Evolutionary conservation across 108 stramenopile species (phyloP), one percentile per base, ranked within the genome.

Genomic region (Discostella pseudostelligera): DNA sequence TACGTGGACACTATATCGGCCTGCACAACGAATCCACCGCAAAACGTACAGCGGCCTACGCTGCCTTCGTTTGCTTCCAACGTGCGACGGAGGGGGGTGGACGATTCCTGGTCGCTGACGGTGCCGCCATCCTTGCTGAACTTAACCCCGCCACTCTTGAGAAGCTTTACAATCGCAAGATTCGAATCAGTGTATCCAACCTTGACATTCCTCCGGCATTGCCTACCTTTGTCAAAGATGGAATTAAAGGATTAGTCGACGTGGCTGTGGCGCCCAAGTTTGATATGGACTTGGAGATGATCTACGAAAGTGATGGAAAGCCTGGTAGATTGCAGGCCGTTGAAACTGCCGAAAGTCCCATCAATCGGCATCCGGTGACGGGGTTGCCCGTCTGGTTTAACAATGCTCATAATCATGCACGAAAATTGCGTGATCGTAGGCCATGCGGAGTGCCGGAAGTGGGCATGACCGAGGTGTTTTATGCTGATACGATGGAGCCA

Each of bases 201-300:
- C 64, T 94, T 56, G 88, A 91, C 64, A 71, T 94, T 58, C 90
- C 89, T 12, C 85, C 87, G 13, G 44, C 67, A 10, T 69, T 87
- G 19, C 89, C 89, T 3, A 74, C 69, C 21, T 40, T 86, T 11
- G 26, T 90, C 14, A 86, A 90, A 76, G 87, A 90, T 26, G 92
- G 87, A 25, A 77, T 90, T 55, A 87, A 84, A 67, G 48, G 54
- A 24, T 25, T 88, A 17, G 90, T 95, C 0, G 88, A 85, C 67
- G 85, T 77, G 20, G 84, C 86, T 8, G 89, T 95, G 16, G 89
- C 93, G 16, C 93, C 93, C 54, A 95, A 95, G 60, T 95, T 95
- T 74, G 93, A 95, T 58, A 95, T 95, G 93, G 93, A 92, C 69
- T 70, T 95, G 74, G 93, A 95, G 70, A 92, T 95, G 90, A 87